Percentiles rank a stretch among this genome's conserved stretches.
Evolutionary conservation across 352 stramenopile species (phyloP).

Genomic region (Phytopythium chamaehyphon): DNA sequence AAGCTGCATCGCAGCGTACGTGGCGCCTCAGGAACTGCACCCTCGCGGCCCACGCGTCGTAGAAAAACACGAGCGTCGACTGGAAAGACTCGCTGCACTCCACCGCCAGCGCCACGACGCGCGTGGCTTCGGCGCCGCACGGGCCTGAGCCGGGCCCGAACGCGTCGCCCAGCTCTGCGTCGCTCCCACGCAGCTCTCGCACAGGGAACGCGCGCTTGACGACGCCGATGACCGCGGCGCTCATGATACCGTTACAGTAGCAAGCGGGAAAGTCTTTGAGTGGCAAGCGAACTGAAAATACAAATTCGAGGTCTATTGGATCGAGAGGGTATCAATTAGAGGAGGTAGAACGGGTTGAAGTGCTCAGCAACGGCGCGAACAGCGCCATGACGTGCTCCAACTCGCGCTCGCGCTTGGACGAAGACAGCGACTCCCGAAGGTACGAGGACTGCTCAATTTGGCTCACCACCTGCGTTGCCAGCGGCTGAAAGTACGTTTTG

Average conservation of each 20-base stretch:
- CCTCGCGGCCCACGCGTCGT: slow-evolving; percentile 64
- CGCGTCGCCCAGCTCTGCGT: not conserved
- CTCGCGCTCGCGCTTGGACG: slow-evolving; percentile 42
- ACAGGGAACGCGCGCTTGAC: slow-evolving; percentile 65
- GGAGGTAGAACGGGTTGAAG: not conserved
- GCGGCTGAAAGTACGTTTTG: slow-evolving; percentile 30
- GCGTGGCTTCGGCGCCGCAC: slow-evolving; percentile 46
- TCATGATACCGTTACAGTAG: not conserved
- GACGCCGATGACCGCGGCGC: slow-evolving; percentile 27
- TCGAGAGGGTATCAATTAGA: not conserved
- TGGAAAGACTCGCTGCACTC: slow-evolving; percentile 43
- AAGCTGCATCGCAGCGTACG: slow-evolving; percentile 20
- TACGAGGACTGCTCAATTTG: slow-evolving; percentile 65
- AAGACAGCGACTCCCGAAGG: slow-evolving; percentile 47
- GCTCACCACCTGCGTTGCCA: slow-evolving; percentile 33
- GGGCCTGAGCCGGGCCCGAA: slow-evolving; percentile 59
- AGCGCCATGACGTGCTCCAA: slow-evolving; percentile 37
- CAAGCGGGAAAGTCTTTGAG: not conserved
- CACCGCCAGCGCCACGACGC: slow-evolving; percentile 47
- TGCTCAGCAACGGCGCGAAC: slow-evolving; percentile 27
- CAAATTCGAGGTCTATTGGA: no score
- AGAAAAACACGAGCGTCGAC: slow-evolving; percentile 62
- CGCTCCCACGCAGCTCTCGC: slow-evolving; percentile 19
- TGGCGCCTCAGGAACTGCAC: slow-evolving; percentile 59
- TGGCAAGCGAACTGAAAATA: no score